phyloP scores from a whole-genome alignment of 2,329 filamentous ascomycete species.

The Colletotrichum destructivum region DNA sequence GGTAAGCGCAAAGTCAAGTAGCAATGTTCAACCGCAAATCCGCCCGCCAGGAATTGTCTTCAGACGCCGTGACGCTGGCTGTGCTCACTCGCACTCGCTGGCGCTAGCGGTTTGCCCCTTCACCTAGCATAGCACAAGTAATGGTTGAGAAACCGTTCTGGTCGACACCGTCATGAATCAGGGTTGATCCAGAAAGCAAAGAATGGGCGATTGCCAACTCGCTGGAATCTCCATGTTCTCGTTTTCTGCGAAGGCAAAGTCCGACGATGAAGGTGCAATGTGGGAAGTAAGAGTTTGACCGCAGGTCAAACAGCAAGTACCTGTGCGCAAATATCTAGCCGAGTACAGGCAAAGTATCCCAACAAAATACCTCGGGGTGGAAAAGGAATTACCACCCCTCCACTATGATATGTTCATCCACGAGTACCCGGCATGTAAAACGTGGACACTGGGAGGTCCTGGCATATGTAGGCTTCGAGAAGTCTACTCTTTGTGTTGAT shows the following conservation, averaged over 20 bases:
- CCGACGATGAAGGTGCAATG: not conserved
- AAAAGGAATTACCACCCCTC: not conserved
- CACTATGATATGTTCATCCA: constrained; percentile 5
- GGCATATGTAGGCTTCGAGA: constrained; percentile 21
- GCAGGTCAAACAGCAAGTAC: not conserved
- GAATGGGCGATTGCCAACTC: not conserved
- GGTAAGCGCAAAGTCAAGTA: not conserved
- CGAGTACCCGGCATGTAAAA: constrained; percentile 5
- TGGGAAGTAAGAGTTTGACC: not conserved
- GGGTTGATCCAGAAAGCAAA: not conserved
- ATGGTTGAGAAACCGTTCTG: not conserved
- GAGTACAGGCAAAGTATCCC: constrained; percentile 2
- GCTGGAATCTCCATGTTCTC: constrained; percentile 11
- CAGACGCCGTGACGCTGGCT: not conserved
- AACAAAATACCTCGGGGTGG: not conserved
- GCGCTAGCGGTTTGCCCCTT: not conserved
- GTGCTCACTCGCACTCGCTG: constrained; percentile 2
- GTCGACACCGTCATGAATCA: not conserved
- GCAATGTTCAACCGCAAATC: not conserved
- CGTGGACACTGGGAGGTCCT: constrained; percentile 6
- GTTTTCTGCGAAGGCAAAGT: not conserved
- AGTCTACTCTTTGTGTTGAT: constrained; percentile 1
- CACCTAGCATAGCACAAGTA: not conserved
- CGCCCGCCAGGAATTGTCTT: not conserved
- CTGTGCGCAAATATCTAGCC: not conserved